These are phyloP conservation scores for Backusella mclennaniae DNA, from an alignment of 192 early-diverging fungal species.

Conservation along the genomic window DNA sequence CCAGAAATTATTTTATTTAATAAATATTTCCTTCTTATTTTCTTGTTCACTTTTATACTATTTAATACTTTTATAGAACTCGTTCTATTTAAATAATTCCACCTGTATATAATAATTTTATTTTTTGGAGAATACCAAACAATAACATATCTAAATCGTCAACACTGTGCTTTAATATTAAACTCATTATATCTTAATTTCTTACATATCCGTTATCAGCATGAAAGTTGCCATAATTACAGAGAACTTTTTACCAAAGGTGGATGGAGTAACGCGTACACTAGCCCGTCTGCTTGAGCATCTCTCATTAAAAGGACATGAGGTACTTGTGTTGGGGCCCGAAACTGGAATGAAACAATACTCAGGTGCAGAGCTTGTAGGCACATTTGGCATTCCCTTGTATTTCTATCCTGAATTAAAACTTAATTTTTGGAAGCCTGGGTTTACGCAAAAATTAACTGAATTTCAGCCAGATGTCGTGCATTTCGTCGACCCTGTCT, in stretches of 20 bases:
- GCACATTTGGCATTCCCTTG: slow-evolving; percentile 33
- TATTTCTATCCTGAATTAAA: slow-evolving; percentile 34
- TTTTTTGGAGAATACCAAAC: not conserved
- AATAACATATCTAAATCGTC: not conserved
- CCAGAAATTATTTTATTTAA: not conserved
- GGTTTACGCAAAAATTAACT: slow-evolving; percentile 19
- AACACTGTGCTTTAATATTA: not conserved
- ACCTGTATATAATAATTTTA: not conserved
- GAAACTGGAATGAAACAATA: slow-evolving; percentile 30
- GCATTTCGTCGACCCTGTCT: slow-evolving; percentile 36
- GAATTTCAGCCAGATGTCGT: slow-evolving; percentile 34
- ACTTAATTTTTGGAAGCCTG: slow-evolving; percentile 32
- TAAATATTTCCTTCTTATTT: not conserved
- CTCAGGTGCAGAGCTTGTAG: slow-evolving; percentile 28
- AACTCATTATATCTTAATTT: not conserved
- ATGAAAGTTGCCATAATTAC: slow-evolving; percentile 38
- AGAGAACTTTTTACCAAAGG: slow-evolving; percentile 36
- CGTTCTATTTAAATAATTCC: not conserved
- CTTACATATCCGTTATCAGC: not conserved
- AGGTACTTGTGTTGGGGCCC: slow-evolving; percentile 31
- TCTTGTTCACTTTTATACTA: not conserved
- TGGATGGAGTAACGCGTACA: slow-evolving; percentile 38
- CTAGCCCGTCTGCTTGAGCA: slow-evolving; percentile 28
- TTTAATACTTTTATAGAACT: not conserved
- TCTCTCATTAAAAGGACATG: slow-evolving; percentile 24